A percentile compares a stretch with the other conserved stretches of the same genome.
Conservation (phyloP, 768 basidiomycete genomes). For the Coprinopsis cinerea region DNA sequence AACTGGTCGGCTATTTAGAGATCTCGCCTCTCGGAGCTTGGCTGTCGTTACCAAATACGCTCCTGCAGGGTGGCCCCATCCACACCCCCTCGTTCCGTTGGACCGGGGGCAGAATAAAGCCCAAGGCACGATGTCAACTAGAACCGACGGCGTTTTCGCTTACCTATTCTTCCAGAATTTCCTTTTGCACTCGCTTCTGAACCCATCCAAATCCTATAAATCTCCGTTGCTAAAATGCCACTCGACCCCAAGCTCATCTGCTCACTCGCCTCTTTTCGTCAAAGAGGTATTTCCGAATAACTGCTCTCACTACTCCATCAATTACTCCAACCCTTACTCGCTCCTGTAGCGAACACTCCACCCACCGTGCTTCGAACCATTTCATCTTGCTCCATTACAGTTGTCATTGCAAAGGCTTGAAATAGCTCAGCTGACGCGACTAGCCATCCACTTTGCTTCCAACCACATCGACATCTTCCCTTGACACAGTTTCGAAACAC, state of each 20-base stretch:
- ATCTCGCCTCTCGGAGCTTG: constrained; percentile 8
- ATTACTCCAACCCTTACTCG: background rate
- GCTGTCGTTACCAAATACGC: background rate
- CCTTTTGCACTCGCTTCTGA: background rate
- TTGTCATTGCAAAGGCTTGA: background rate
- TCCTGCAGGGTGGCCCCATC: constrained; percentile 5
- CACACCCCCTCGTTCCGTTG: constrained; percentile 7
- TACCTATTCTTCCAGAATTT: constrained; percentile 1
- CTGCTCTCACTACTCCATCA: background rate
- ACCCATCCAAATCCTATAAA: constrained; percentile 1
- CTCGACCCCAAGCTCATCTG: background rate
- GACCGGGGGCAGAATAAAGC: constrained; percentile 4
- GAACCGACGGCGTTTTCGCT: constrained; percentile 8
- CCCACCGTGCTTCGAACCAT: background rate
- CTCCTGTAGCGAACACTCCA: background rate
- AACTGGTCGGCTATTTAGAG: constrained; percentile 1
- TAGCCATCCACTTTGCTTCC: background rate
- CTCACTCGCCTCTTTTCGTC: background rate
- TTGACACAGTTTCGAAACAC: too few species aligned
- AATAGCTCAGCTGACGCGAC: background rate
- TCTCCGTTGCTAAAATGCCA: background rate
- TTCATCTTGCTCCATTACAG: background rate
- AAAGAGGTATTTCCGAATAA: background rate
- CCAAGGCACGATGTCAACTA: constrained; percentile 4
- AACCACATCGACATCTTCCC: background rate